These are phyloP conservation scores for Basipetospora sp. DNA, from an alignment of 2,329 filamentous ascomycete genomes.

Conservation along the genomic window DNA sequence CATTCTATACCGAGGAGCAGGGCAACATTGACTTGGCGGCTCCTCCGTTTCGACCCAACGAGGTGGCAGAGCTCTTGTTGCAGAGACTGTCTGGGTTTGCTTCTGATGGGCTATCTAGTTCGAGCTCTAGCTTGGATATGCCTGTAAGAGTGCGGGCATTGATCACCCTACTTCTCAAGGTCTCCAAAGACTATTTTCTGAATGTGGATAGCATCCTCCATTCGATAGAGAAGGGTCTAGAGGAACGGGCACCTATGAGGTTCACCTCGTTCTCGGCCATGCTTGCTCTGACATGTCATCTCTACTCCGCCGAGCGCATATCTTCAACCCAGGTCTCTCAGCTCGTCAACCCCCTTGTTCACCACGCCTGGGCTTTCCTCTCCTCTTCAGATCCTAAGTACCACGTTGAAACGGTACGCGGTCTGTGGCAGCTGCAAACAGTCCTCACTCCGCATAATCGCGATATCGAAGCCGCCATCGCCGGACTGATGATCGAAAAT, in stretches of 20 bases:
- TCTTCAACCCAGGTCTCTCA: conserved; percentile 37
- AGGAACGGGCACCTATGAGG: conserved; percentile 21
- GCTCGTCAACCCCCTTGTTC: conserved; percentile 54
- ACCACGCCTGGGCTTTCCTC: conserved; percentile 64
- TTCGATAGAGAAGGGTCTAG: conserved; percentile 35
- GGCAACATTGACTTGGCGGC: conserved; percentile 49
- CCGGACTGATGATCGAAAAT: conserved; percentile 48
- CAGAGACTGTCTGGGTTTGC: conserved; percentile 41
- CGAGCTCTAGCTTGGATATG: conserved; percentile 30
- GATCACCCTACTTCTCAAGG: conserved; percentile 41
- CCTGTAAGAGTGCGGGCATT: conserved; percentile 46
- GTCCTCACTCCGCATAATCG: conserved; percentile 52
- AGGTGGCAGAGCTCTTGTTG: conserved; percentile 48
- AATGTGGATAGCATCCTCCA: conserved; percentile 33
- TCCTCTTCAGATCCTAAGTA: conserved; percentile 77
- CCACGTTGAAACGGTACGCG: conserved; percentile 80
- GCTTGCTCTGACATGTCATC: conserved; percentile 40
- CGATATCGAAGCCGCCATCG: conserved; percentile 67
- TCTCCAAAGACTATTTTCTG: conserved; percentile 25
- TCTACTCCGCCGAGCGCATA: conserved; percentile 40
- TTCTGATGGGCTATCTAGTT: conserved; percentile 30
- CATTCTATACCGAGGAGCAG: conserved; percentile 57
- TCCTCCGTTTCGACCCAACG: conserved; percentile 41
- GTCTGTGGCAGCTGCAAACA: conserved; percentile 72
- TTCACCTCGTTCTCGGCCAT: conserved; percentile 46